Conservation (phyloP, 2,329 filamentous ascomycete species). For the Juglanconis juglandina region DNA sequence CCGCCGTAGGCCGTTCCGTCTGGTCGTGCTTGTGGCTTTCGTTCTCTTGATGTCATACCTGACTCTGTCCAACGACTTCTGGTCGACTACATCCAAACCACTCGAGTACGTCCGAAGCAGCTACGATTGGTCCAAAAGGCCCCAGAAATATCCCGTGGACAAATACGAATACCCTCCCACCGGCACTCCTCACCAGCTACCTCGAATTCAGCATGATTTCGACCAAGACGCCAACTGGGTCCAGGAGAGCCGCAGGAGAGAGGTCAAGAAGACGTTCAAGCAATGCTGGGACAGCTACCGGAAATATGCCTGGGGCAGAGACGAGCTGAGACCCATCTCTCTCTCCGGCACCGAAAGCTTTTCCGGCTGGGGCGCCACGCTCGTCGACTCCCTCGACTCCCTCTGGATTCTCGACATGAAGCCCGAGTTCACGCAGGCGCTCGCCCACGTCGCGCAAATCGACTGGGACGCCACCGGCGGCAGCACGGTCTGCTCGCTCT, state of each 20-base stretch:
- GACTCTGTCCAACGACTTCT: constrained; percentile 20
- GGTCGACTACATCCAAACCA: constrained; percentile 12
- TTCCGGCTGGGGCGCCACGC: constrained; percentile 55
- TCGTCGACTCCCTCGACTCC: constrained; percentile 58
- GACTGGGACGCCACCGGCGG: constrained; percentile 47
- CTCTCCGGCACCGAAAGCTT: constrained; percentile 45
- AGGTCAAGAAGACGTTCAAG: constrained; percentile 37
- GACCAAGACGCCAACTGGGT: constrained; percentile 24
- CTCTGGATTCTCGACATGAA: constrained; percentile 58
- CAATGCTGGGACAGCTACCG: constrained; percentile 52
- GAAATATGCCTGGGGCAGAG: constrained; percentile 52
- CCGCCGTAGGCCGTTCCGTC: constrained; percentile 11
- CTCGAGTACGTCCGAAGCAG: constrained; percentile 25
- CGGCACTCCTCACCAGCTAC: constrained; percentile 29
- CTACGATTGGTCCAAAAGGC: constrained; percentile 28
- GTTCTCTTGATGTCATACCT: constrained; percentile 19
- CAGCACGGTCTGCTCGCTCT: constrained; percentile 47
- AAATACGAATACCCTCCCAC: constrained; percentile 28
- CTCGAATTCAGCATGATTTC: constrained; percentile 43
- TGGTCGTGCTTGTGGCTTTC: constrained; percentile 3
- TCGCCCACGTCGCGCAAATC: constrained; percentile 47
- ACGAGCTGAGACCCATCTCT: constrained; percentile 52
- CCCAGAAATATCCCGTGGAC: constrained; percentile 21
- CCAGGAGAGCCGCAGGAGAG: constrained; percentile 32
- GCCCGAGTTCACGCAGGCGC: constrained; percentile 52